Evolutionary conservation across 2,329 filamentous ascomycete genomes (phyloP).

Genomic region (Fusarium sp.): DNA sequence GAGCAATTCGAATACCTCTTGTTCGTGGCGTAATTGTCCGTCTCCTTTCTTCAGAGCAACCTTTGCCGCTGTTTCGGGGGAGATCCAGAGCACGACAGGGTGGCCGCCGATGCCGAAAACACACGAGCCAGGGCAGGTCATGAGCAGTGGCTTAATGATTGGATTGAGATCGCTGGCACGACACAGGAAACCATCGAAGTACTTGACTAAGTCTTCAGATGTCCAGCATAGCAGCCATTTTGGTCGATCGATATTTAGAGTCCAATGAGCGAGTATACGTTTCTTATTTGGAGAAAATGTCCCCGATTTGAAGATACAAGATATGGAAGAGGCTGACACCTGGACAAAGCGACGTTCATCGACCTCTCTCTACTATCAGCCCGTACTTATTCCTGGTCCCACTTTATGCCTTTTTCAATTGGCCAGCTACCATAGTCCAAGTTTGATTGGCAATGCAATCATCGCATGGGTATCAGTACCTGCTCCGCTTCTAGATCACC

Average conservation of each 20-base stretch:
- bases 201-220: not conserved
- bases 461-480: no score
- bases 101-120: conserved; percentile 27
- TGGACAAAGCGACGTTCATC: no score
- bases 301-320: no score
- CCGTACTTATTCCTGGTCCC: no score
- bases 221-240: not conserved
- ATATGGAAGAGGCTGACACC: no score
- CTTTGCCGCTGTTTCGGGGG: conserved; percentile 28
- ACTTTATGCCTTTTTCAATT: no score
- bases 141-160: not conserved
- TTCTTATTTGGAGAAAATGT: not conserved
- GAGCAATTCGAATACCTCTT: conserved; percentile 26
- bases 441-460: no score
- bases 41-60: conserved; percentile 28
- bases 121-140: conserved; percentile 14
- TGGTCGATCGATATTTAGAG: not conserved
- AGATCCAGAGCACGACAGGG: conserved; percentile 28
- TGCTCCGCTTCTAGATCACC: no score
- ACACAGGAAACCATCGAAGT: not conserved
- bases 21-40: conserved; percentile 17
- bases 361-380: no score
- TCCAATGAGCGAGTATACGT: not conserved
- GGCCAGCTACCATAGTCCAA: no score
- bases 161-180: not conserved